A percentile compares a stretch with the other conserved stretches of the same genome.
phyloP scores from a whole-genome alignment of 1,139 yeast genomes.

The Protomyces inouyei region DNA sequence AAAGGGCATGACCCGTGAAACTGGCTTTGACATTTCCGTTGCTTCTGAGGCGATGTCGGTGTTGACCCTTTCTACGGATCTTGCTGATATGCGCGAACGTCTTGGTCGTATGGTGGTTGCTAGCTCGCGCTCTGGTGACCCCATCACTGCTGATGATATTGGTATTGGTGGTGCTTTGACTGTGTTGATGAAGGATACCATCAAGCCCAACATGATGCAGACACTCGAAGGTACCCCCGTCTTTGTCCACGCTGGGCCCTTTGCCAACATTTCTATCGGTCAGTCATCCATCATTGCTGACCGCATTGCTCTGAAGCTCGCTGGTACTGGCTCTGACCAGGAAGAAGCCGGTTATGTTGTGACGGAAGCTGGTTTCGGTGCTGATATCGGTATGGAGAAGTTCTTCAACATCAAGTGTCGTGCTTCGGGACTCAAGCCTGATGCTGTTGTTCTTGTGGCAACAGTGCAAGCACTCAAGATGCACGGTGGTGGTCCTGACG shows the following conservation, averaged over 20 bases:
- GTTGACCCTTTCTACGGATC: slow-evolving; percentile 77
- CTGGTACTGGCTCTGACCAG: slow-evolving; percentile 62
- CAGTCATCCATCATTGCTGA: slow-evolving; percentile 77
- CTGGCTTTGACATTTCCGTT: slow-evolving; percentile 95
- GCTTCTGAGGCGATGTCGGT: slow-evolving; percentile 99
- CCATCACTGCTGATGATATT: slow-evolving; percentile 91
- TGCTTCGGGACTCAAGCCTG: slow-evolving; percentile 84
- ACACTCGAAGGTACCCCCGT: slow-evolving; percentile 98
- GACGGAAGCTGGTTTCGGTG: slow-evolving; percentile 97
- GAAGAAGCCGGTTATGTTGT: slow-evolving; percentile 84
- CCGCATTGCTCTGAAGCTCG: slow-evolving; percentile 87
- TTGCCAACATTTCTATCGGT: slow-evolving; percentile 84
- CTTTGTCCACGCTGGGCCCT: slow-evolving; percentile 97
- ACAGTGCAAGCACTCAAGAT: slow-evolving; percentile 95
- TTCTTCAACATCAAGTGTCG: slow-evolving; percentile 95
- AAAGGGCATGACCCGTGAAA: slow-evolving; percentile 78
- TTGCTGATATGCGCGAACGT: slow-evolving; percentile 82
- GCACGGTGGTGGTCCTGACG: slow-evolving; percentile 98
- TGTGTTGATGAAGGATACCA: slow-evolving; percentile 92
- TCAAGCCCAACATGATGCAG: slow-evolving; percentile 97
- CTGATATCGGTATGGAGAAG: slow-evolving; percentile 99
- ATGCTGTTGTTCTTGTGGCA: slow-evolving; percentile 90
- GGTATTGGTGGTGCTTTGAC: slow-evolving; percentile 98
- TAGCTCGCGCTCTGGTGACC: slow-evolving; percentile 72
- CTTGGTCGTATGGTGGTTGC: slow-evolving; percentile 91